A percentile compares a stretch with the other conserved stretches of the same genome.
phyloP scores from a whole-genome alignment of 768 basidiomycete species.

The Ramaria sp. region DNA sequence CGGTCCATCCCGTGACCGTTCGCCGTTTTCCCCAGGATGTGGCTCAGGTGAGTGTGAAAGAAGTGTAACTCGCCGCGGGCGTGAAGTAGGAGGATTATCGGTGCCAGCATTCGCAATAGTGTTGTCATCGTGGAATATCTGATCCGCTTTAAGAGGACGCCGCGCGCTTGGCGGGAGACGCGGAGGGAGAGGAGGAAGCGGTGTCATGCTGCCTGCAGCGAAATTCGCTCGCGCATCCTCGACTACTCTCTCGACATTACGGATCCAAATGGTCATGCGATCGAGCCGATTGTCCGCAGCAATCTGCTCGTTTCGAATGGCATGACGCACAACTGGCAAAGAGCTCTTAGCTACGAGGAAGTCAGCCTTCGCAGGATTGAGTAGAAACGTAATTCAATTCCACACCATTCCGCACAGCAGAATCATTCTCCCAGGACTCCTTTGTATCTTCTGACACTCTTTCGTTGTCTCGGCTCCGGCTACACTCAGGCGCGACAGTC shows the following conservation, averaged over 20 bases:
- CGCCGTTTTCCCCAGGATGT: constrained; percentile 14
- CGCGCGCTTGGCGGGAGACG: constrained; percentile 47
- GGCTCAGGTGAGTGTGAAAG: constrained; percentile 50
- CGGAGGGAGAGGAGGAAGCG: constrained; percentile 52
- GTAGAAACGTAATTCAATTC: too few relatives aligned
- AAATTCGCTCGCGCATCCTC: constrained; percentile 74
- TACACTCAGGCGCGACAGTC: constrained; percentile 3
- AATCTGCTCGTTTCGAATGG: constrained; percentile 38
- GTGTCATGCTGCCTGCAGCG: constrained; percentile 36
- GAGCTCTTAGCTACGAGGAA: constrained; percentile 34
- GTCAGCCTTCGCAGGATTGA: not conserved
- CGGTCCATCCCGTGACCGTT: constrained; percentile 24
- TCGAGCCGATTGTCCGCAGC: constrained; percentile 47
- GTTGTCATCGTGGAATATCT: constrained; percentile 51
- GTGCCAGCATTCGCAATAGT: constrained; percentile 23
- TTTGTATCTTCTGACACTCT: constrained; percentile 13
- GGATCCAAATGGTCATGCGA: constrained; percentile 74
- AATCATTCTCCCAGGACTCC: constrained; percentile 42
- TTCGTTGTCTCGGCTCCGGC: not conserved
- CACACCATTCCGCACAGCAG: constrained; percentile 33
- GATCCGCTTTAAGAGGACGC: constrained; percentile 34
- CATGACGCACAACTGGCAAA: constrained; percentile 42
- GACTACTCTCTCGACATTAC: constrained; percentile 75
- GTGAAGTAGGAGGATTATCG: constrained; percentile 22
- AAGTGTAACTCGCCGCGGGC: constrained; percentile 49